Percentiles rank a stretch among this genome's conserved stretches.
phyloP scores from a whole-genome alignment of 2,329 filamentous ascomycete genomes.

The Xylariaceae sp. region DNA sequence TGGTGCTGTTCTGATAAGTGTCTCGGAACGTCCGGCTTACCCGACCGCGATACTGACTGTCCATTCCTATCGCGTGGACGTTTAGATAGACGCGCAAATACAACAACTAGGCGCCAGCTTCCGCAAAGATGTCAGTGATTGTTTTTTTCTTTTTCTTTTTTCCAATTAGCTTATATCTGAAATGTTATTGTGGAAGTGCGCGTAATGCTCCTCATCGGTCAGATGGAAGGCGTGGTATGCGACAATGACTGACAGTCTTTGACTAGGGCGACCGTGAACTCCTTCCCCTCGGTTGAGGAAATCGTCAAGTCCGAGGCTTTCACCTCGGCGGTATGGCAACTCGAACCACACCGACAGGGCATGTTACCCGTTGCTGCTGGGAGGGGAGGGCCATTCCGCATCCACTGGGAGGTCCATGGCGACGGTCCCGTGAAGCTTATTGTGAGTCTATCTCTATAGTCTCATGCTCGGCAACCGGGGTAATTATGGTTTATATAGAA shows the following conservation, averaged over 20 bases:
- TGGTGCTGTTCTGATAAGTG: too few relatives aligned
- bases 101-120: background rate
- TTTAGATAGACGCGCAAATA: background rate
- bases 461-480: background rate
- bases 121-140: background rate
- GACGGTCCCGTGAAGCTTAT: slow-evolving; percentile 64
- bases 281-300: slow-evolving; percentile 27
- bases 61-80: too few relatives aligned
- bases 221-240: background rate
- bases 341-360: slow-evolving; percentile 60
- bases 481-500: background rate
- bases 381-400: slow-evolving; percentile 68
- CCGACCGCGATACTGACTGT: background rate
- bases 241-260: background rate
- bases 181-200: background rate
- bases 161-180: background rate
- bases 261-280: slow-evolving; percentile 6
- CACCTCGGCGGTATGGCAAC: slow-evolving; percentile 59
- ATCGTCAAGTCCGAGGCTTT: slow-evolving; percentile 56
- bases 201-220: background rate
- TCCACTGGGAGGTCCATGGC: slow-evolving; percentile 78
- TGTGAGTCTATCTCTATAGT: slow-evolving; percentile 47
- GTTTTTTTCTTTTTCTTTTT: background rate
- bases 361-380: slow-evolving; percentile 58
- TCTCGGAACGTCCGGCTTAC: too few relatives aligned